Evolutionary conservation across 371 early-diverging fungal genomes (phyloP), one percentile per base, ranked within the genome.

Genomic region (Cokeromyces recurvatus): DNA sequence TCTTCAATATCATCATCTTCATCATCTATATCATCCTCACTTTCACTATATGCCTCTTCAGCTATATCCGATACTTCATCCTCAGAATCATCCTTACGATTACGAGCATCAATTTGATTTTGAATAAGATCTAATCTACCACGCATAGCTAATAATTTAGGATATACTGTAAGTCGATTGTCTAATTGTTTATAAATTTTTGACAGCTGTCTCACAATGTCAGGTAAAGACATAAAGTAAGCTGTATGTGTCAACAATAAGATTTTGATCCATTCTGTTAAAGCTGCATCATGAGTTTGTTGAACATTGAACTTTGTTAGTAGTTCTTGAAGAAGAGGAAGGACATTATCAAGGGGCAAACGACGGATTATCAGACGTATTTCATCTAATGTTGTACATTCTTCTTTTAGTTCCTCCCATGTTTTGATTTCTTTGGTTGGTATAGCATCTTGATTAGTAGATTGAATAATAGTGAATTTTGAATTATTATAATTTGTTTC

Each of bases 61-160:
- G 55, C 53, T 38, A 40, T 48, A 1, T 53, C 68, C 0, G 48
- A 53, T 11, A 54, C 64, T 0, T 58, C 68, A 0, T 66, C 66
- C 4, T 53, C 62, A 0, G 51, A 79, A 1, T 71, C 77, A 5
- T 68, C 77, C 36, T 53, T 63, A 38, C 61, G 60, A 36, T 57
- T 60, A 41, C 79, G 71, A 57, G 77, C 59, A 43, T 75, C 75
- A 43, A 84, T 77, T 66, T 87, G 88, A 29, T 64, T 68, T 59
- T 79, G 71, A 3, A 86, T 74, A 64, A 90, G 59, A 38, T 87
- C 89, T 20, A 90, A 66, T 12, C 89, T 75, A 16, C 90, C 90
- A 29, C 69, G 69, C 44, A 90, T 68, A 34, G 75, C 68, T 25
- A 82, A 48, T 46, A 88, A 51, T 57, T 81, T 79, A 20, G 70